Conservation (phyloP, 2,329 filamentous ascomycete genomes). For the Scytalidium lignicola region DNA sequence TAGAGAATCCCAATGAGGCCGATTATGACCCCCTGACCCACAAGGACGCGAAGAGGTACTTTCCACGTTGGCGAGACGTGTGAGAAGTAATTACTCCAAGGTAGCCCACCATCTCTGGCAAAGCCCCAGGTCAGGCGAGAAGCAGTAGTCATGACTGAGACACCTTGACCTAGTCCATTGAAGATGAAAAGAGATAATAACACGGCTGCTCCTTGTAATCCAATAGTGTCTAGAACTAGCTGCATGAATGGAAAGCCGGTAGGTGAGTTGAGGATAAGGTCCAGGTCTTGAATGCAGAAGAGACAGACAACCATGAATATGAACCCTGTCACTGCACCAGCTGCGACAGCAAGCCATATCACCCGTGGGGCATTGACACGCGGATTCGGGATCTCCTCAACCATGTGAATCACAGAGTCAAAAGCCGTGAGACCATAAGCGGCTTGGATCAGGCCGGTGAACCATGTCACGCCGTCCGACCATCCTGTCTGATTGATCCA, state of each 20-base stretch:
- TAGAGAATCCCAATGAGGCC: constrained; percentile 49
- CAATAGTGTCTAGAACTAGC: constrained; percentile 36
- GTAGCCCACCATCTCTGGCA: constrained; percentile 45
- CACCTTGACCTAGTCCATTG: constrained; percentile 49
- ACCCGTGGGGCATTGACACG: constrained; percentile 44
- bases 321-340: constrained; percentile 44
- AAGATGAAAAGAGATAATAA: constrained; percentile 49
- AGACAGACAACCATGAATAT: constrained; percentile 48
- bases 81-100: constrained; percentile 39
- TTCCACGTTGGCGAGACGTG: constrained; percentile 43
- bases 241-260: constrained; percentile 44
- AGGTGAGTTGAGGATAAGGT: constrained; percentile 33
- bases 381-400: constrained; percentile 50
- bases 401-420: constrained; percentile 54
- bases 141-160: constrained; percentile 45
- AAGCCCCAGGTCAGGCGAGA: constrained; percentile 51
- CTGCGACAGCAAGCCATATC: constrained; percentile 46
- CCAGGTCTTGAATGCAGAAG: constrained; percentile 43
- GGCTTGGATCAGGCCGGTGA: constrained; percentile 50
- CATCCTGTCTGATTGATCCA: constrained; percentile 50
- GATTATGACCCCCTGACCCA: constrained; percentile 43
- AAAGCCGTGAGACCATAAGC: constrained; percentile 54
- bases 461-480: constrained; percentile 51
- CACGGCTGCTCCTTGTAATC: constrained; percentile 36
- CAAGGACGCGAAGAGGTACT: constrained; percentile 46